These are phyloP conservation scores for Blastocystis hominis DNA, from an alignment of 352 stramenopile genomes.

Conservation along the genomic window DNA sequence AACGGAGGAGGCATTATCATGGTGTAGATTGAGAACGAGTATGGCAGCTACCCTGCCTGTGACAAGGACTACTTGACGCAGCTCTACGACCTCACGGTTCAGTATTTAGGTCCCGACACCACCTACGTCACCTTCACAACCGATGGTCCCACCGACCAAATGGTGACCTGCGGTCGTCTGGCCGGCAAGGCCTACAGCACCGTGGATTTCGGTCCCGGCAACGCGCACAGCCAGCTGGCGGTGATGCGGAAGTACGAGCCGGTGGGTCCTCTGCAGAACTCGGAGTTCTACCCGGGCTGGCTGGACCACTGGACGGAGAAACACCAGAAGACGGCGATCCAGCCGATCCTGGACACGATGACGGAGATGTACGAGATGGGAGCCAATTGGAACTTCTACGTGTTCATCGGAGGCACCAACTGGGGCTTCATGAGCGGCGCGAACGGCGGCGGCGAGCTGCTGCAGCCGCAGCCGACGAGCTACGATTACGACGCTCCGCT, in stretches of 20 bases:
- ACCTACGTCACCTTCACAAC: slow-evolving; percentile 61
- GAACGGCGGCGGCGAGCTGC: slow-evolving; percentile 53
- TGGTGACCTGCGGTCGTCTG: slow-evolving; percentile 51
- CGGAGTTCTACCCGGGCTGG: slow-evolving; percentile 63
- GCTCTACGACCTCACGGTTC: slow-evolving; percentile 39
- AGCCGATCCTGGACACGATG: slow-evolving; percentile 36
- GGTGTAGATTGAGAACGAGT: slow-evolving; percentile 69
- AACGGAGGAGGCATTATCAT: slow-evolving; percentile 68
- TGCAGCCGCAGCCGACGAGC: slow-evolving; percentile 59
- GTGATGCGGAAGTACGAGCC: slow-evolving; percentile 59
- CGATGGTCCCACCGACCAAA: slow-evolving; percentile 52
- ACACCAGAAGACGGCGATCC: slow-evolving; percentile 55
- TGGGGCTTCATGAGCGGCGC: slow-evolving; percentile 62
- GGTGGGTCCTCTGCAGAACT: slow-evolving; percentile 58
- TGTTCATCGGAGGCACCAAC: slow-evolving; percentile 64
- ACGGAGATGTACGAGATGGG: slow-evolving; percentile 52
- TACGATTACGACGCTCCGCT: slow-evolving; percentile 64
- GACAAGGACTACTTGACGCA: slow-evolving; percentile 58
- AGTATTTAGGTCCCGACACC: slow-evolving; percentile 58
- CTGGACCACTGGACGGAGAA: slow-evolving; percentile 61
- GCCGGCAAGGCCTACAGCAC: slow-evolving; percentile 56
- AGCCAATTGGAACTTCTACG: slow-evolving; percentile 63
- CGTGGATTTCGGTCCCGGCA: slow-evolving; percentile 59
- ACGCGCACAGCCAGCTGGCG: slow-evolving; percentile 21
- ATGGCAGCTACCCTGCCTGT: slow-evolving; percentile 60